Evolutionary conservation across 768 basidiomycete species (phyloP).

Genomic region (Leccinum subtestaceum): DNA sequence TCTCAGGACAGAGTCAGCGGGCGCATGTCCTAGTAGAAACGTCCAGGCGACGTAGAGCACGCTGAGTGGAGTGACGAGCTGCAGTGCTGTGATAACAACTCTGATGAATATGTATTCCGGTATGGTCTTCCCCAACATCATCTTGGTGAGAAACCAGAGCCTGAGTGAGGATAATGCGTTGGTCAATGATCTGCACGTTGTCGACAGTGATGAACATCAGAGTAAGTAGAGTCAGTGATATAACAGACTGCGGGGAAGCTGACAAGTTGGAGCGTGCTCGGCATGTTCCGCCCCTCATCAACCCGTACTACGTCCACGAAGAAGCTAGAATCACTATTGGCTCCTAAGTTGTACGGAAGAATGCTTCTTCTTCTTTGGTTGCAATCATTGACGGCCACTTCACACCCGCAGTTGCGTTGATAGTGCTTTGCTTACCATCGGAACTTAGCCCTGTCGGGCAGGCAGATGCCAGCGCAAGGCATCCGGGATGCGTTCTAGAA

Average conservation of each 20-base stretch:
- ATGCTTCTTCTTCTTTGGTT: not conserved
- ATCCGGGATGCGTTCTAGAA: not conserved
- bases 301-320: too few species aligned
- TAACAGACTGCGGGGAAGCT: too few species aligned
- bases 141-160: not conserved
- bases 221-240: not conserved
- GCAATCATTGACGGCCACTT: not conserved
- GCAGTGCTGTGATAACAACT: slow-evolving; percentile 42
- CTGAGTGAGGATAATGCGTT: not conserved
- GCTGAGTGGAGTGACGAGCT: slow-evolving; percentile 50
- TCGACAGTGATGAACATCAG: not conserved
- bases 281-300: not conserved
- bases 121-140: slow-evolving; percentile 47
- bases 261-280: not conserved
- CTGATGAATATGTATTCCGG: slow-evolving; percentile 56
- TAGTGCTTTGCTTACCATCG: not conserved
- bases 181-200: not conserved
- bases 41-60: slow-evolving; percentile 35
- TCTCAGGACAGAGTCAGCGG: not conserved
- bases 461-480: not conserved
- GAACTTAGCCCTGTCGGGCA: not conserved
- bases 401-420: not conserved
- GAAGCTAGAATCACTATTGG: too few species aligned
- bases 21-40: slow-evolving; percentile 3
- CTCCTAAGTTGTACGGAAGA: too few species aligned